Percentiles rank a stretch among this genome's conserved stretches.
phyloP scores from a whole-genome alignment of 2,329 filamentous ascomycete species.

The Botrytis fabae region DNA sequence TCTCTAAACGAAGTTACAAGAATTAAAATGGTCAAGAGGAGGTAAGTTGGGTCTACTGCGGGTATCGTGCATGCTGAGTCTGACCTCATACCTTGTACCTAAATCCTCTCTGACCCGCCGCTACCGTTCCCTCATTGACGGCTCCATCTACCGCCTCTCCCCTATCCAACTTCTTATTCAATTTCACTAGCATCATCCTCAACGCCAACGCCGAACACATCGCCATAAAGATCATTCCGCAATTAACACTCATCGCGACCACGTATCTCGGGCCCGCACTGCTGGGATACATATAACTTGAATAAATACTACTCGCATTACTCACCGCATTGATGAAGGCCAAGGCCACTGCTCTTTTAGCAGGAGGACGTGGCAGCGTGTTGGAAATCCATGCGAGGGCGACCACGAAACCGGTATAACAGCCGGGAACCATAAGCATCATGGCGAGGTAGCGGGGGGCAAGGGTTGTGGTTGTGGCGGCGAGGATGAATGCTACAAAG shows the following conservation, averaged over 20 bases:
- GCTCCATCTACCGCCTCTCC: constrained; percentile 53
- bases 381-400: constrained; percentile 74
- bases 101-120: constrained; percentile 18
- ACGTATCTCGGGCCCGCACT: constrained; percentile 33
- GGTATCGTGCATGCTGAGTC: constrained; percentile 30
- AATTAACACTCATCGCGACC: constrained; percentile 66
- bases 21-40: constrained; percentile 18
- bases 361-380: constrained; percentile 71
- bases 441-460: constrained; percentile 68
- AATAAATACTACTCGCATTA: constrained; percentile 67
- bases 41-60: constrained; percentile 31
- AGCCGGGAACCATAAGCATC: constrained; percentile 68
- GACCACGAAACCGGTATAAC: constrained; percentile 68
- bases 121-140: constrained; percentile 12
- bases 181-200: constrained; percentile 59
- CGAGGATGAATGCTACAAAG: constrained; percentile 66
- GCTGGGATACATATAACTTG: constrained; percentile 52
- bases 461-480: constrained; percentile 59
- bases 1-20: constrained; percentile 31
- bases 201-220: constrained; percentile 64
- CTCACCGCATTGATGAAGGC: constrained; percentile 75
- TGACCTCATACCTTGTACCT: constrained; percentile 25
- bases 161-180: constrained; percentile 70
- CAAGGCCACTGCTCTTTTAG: constrained; percentile 61
- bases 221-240: constrained; percentile 61